phyloP scores from a whole-genome alignment of 768 basidiomycete genomes.

The Stropharia rugosoannulata region DNA sequence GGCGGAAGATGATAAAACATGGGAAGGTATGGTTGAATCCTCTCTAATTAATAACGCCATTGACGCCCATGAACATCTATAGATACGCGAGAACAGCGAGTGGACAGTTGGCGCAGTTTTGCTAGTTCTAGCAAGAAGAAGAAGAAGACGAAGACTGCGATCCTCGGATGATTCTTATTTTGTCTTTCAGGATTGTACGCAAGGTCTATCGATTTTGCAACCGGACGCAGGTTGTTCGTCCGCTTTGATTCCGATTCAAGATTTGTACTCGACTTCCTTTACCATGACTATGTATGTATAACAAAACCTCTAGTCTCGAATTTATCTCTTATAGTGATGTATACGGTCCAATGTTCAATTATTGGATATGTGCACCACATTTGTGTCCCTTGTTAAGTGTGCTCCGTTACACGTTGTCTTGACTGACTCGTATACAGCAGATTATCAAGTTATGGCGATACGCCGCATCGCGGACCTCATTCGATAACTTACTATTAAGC shows the following conservation, averaged over 20 bases:
- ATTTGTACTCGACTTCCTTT: slow-evolving; percentile 11
- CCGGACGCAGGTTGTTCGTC: background rate
- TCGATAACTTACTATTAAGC: too few species aligned
- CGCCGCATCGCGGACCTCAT: background rate
- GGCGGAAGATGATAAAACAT: slow-evolving; percentile 81
- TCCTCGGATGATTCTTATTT: slow-evolving; percentile 57
- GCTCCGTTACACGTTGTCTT: slow-evolving; percentile 16
- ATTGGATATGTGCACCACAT: background rate
- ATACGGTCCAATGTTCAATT: background rate
- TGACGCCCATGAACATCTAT: slow-evolving; percentile 4
- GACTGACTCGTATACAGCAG: slow-evolving; percentile 18
- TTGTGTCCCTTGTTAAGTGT: slow-evolving; percentile 19
- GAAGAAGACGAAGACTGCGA: slow-evolving; percentile 67
- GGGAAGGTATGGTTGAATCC: slow-evolving; percentile 68
- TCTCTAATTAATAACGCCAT: background rate
- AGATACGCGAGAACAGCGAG: slow-evolving; percentile 79
- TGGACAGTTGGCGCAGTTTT: slow-evolving; percentile 83
- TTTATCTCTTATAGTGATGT: background rate
- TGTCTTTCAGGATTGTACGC: slow-evolving; percentile 7
- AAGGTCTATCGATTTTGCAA: slow-evolving; percentile 7
- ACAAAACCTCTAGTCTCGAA: background rate
- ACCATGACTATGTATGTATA: slow-evolving; percentile 17
- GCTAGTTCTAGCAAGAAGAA: slow-evolving; percentile 72
- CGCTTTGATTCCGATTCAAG: slow-evolving; percentile 4
- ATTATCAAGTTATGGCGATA: background rate